Evolutionary conservation across 495 filamentous ascomycete genomes (phyloP), one percentile per base, ranked within the genome.

Genomic region (Talaromyces liani): DNA sequence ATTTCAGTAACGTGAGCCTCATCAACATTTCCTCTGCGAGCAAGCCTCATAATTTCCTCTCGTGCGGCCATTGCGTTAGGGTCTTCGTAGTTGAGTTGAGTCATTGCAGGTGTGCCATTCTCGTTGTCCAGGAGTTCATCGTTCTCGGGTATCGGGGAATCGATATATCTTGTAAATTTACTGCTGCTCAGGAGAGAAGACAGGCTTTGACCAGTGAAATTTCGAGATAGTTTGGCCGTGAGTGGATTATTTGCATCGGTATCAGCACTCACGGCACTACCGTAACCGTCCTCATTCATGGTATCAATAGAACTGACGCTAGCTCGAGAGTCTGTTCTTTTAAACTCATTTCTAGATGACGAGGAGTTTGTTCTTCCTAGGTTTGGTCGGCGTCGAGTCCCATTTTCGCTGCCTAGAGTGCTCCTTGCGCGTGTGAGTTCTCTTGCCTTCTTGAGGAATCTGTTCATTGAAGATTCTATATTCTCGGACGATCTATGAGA

Each of bases 271-370:
- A 80, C 79, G 14, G 76, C 74, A 53, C 73, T 79, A 25, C 80
- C 81, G 33, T 78, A 68, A 16, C 81, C 81, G 58, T 84, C 81
- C 33, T 81, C 81, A 64, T 84, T 82, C n/a, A 83, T 69, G 9
- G 80, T 82, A 60, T 83, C 81, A 62, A 83, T 77, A 34, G 80
- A 82, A 71, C 80, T 83, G 49, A 80, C 81, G 69, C 80, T 83
- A 47, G 80, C 80, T 49, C 80, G 80, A 27, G 79, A 81, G 59
- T 69, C 65, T 2, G 27, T 55, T 45, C 60, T 53, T 61, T 36
- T 45, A 27, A 63, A 65, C 25, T 58, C 62, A 27, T 53, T 33
- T 20, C 36, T 60, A 45, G 77, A 77, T 25, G 77, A 64, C 41
- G 77, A 73, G 1, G 80, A 82, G 27, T 75, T 70, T 6, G 78